A percentile compares a stretch with the other conserved stretches of the same genome.
Evolutionary conservation across 345 rosid species (phyloP).

Genomic region (Moricandia arvensis): DNA sequence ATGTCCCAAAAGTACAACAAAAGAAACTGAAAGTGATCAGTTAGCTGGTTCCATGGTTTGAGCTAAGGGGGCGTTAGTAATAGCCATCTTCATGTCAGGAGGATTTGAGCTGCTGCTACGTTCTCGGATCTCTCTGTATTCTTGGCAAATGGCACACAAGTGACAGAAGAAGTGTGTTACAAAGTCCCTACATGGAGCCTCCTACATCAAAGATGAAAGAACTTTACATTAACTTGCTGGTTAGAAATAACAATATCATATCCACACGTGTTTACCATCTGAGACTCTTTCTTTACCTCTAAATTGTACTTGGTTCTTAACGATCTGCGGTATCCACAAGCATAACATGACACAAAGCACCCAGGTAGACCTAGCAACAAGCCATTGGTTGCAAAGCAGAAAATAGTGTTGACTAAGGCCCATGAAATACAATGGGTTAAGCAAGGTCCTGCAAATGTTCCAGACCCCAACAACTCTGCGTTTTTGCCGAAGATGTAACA

Average conservation of each 20-base stretch:
- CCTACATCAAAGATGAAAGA: slow-evolving; percentile 58
- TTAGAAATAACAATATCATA: not conserved
- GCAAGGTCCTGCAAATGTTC: slow-evolving; percentile 81
- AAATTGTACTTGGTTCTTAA: slow-evolving; percentile 68
- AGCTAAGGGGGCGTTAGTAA: slow-evolving; percentile 44
- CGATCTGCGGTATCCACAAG: slow-evolving; percentile 73
- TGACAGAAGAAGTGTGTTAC: slow-evolving; percentile 85
- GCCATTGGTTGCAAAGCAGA: slow-evolving; percentile 74
- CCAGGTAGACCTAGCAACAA: slow-evolving; percentile 78
- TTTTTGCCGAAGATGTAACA: slow-evolving; percentile 86
- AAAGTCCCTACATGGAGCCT: slow-evolving; percentile 84
- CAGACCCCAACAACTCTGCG: slow-evolving; percentile 84
- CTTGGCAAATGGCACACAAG: slow-evolving; percentile 91
- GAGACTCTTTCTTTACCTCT: slow-evolving; percentile 47
- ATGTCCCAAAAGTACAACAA: not conserved
- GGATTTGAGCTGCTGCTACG: slow-evolving; percentile 38
- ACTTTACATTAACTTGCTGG: not conserved
- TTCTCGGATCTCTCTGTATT: slow-evolving; percentile 75
- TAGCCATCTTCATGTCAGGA: slow-evolving; percentile 44
- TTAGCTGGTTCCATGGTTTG: slow-evolving; percentile 52
- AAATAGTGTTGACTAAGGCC: slow-evolving; percentile 61
- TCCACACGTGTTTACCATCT: not conserved
- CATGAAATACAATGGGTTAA: slow-evolving; percentile 69
- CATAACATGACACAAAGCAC: slow-evolving; percentile 79
- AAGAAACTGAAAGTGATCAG: not conserved